Base-by-base conservation (phyloP, 345 rosid genomes). In the Aegle marmelos region DNA sequence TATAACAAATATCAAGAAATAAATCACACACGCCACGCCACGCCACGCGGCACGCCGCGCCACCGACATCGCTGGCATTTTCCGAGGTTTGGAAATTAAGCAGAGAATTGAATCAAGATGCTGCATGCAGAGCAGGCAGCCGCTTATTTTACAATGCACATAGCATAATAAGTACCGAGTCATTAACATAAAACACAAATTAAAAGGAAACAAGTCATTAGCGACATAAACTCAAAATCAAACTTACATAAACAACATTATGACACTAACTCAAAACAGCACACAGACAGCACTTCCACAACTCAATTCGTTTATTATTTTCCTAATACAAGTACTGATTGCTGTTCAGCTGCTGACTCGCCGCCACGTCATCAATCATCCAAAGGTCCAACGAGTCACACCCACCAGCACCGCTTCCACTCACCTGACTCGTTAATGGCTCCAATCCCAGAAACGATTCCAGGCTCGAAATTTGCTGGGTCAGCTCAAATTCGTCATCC, bases 401-500 rank as follows among this genome's bases (percentile, higher is more conserved):
- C 73, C 65, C 91, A 0, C 7, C 17, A 13, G 50, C 57, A 16
- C 62, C 58, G 75, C 54, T 60, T 39, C 81, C 81, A 11, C 74
- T 69, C 73, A 11, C 3, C 67, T 1, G 48, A 17, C 5, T 27
- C 25, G 7, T 69, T 66, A 70, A 69, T 64, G 57, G 72, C 37
- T 84, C 93, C 73, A 92, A 68, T 45, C 85, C 97, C 68, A 90
- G 87, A 77, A 92, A 89, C 36, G 90, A 85, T 73, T 92, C 97
- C 77, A 91, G 78, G 80, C 77, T 88, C 66, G 80, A 86, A 68
- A 94, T 87, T 76, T 87, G 87, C 77, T 87, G 85, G 64, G 86
- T 88, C 85, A 91, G 86, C 82, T 82, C 90, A 36, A 79, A 65
- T 57, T 72, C 88, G 19, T 53, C 14, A 31, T 45, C 83, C 63